Conservation (phyloP, 805 yeast genomes). For the Wickerhamiella vanderwaltii region DNA sequence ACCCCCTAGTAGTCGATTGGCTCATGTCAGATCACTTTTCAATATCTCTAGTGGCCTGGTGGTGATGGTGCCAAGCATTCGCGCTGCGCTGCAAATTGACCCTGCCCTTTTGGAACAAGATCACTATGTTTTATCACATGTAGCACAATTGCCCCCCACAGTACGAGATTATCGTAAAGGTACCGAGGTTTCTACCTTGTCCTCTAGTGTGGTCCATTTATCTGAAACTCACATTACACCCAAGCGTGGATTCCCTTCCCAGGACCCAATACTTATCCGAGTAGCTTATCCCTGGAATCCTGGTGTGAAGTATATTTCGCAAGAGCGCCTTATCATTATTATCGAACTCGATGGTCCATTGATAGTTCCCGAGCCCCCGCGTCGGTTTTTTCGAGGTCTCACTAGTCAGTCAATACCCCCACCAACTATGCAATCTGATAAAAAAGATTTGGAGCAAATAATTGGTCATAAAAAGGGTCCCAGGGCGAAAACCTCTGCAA, state of each 20-base stretch:
- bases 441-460: slow-evolving; percentile 11
- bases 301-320: slow-evolving; percentile 11
- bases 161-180: slow-evolving; percentile 6
- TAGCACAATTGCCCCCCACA: slow-evolving; percentile 9
- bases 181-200: slow-evolving; percentile 6
- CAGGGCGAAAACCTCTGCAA: slow-evolving; percentile 12
- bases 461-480: slow-evolving; percentile 12
- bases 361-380: neutral
- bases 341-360: slow-evolving; percentile 10
- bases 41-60: slow-evolving; percentile 11
- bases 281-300: slow-evolving; percentile 14
- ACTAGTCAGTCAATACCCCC: neutral
- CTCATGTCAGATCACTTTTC: slow-evolving; percentile 9
- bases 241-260: slow-evolving; percentile 8
- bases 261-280: neutral
- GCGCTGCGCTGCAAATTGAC: slow-evolving; percentile 4
- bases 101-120: slow-evolving; percentile 16
- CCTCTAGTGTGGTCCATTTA: slow-evolving; percentile 2
- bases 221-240: slow-evolving; percentile 8
- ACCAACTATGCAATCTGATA: neutral
- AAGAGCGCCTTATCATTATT: slow-evolving; percentile 8
- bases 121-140: slow-evolving; percentile 18
- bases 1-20: slow-evolving; percentile 15
- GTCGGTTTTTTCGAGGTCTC: neutral
- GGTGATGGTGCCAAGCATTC: slow-evolving; percentile 17